These are phyloP conservation scores for Aspergillus ochraceoroseus DNA, from an alignment of 2,329 filamentous ascomycete genomes.

Conservation along the genomic window DNA sequence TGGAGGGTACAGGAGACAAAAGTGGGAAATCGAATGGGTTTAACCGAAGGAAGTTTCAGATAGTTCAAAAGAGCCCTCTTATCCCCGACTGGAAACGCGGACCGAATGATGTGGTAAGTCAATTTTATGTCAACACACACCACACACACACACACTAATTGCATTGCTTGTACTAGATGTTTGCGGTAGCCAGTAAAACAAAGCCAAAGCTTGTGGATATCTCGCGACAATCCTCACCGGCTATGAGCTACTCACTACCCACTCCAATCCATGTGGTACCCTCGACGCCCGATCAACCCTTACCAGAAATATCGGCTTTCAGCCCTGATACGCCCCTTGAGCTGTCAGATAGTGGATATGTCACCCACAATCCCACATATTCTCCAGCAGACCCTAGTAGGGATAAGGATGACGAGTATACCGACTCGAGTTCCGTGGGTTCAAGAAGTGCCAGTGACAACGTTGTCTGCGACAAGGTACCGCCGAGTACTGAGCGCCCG, in stretches of 20 bases:
- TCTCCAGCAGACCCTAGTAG: conserved; percentile 25
- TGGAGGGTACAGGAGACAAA: conserved; percentile 26
- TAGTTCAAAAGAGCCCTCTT: conserved; percentile 34
- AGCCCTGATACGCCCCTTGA: conserved; percentile 39
- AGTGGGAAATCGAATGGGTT: conserved; percentile 26
- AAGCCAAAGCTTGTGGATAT: conserved; percentile 40
- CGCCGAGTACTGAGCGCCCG: conserved; percentile 18
- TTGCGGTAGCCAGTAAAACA: conserved; percentile 35
- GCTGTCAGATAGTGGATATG: conserved; percentile 36
- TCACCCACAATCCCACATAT: conserved; percentile 27
- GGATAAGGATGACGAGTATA: conserved; percentile 28
- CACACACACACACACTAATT: conserved; percentile 26
- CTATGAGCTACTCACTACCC: conserved; percentile 25
- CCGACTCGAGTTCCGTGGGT: conserved; percentile 26
- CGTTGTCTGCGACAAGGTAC: conserved; percentile 22
- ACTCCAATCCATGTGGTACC: conserved; percentile 28
- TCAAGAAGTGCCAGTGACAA: conserved; percentile 29
- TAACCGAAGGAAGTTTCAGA: conserved; percentile 36
- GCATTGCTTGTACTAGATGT: conserved; percentile 21
- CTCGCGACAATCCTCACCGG: conserved; percentile 34
- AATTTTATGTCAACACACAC: conserved; percentile 2
- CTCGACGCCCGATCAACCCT: conserved; percentile 34
- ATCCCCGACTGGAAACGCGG: conserved; percentile 22
- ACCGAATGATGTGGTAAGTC: conserved; percentile 14
- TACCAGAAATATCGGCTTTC: conserved; percentile 38